Evolutionary conservation across 2,329 filamentous ascomycete species (phyloP).

Genomic region (Xylaria sp.): DNA sequence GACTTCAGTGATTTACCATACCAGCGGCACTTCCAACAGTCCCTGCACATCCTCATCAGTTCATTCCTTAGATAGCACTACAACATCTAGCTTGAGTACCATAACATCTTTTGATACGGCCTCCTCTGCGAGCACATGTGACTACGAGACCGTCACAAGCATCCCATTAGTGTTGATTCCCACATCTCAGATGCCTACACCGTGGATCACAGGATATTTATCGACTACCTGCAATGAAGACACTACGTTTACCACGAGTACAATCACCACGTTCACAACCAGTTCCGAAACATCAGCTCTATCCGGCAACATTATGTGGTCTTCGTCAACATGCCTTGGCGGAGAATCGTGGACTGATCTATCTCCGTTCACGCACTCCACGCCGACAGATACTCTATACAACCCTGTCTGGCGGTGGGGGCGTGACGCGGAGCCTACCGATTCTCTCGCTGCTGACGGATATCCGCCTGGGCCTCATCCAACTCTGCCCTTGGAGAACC

Average conservation of each 20-base stretch:
- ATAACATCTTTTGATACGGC: background rate
- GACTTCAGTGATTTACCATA: background rate
- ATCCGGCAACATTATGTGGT: background rate
- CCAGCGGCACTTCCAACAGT: background rate
- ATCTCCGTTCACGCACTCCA: background rate
- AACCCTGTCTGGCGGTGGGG: constrained; percentile 2
- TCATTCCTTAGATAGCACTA: background rate
- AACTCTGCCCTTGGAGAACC: background rate
- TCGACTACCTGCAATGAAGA: background rate
- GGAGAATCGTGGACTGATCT: background rate
- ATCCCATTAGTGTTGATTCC: background rate
- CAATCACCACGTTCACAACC: background rate
- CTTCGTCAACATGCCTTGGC: background rate
- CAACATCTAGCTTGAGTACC: background rate
- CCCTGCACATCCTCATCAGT: background rate
- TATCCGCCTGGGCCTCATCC: background rate
- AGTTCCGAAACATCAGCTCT: background rate
- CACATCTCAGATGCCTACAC: background rate
- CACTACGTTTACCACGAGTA: background rate
- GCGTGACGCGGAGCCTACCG: background rate
- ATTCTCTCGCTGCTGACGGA: background rate
- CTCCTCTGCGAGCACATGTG: no score
- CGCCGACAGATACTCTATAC: background rate
- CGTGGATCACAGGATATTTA: background rate
- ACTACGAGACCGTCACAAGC: background rate